Percentiles rank a stretch among this genome's conserved stretches.
Evolutionary conservation across 441 rosid species (phyloP).

Genomic region (Arabidopsis hybrid): DNA sequence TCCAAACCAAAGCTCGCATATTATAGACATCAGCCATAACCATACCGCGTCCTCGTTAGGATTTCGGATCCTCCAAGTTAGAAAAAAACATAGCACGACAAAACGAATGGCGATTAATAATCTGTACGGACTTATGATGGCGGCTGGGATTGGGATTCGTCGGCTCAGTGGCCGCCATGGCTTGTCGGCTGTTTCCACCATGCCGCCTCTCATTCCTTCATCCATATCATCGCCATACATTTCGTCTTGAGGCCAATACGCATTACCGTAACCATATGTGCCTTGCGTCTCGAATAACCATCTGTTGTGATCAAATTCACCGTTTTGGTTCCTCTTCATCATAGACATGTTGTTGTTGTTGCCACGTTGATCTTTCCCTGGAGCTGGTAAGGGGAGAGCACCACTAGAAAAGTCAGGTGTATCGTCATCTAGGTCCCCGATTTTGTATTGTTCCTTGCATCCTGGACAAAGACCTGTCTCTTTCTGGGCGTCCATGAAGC

Average conservation of each 20-base stretch:
- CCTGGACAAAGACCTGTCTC: slow-evolving; percentile 84
- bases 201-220: slow-evolving; percentile 60
- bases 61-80: slow-evolving; percentile 76
- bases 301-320: slow-evolving; percentile 84
- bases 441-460: slow-evolving; percentile 80
- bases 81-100: slow-evolving; percentile 70
- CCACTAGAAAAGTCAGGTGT: slow-evolving; percentile 61
- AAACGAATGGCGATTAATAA: slow-evolving; percentile 61
- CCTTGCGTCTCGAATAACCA: slow-evolving; percentile 92
- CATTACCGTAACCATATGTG: slow-evolving; percentile 89
- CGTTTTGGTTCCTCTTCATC: slow-evolving; percentile 86
- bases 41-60: slow-evolving; percentile 87
- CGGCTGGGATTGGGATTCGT: slow-evolving; percentile 57
- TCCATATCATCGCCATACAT: slow-evolving; percentile 65
- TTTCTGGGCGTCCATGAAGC: slow-evolving; percentile 85
- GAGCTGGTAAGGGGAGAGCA: slow-evolving; percentile 76
- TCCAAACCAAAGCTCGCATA: slow-evolving; percentile 89
- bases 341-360: slow-evolving; percentile 71
- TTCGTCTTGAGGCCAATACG: slow-evolving; percentile 80
- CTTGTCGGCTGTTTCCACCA: slow-evolving; percentile 72
- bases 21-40: slow-evolving; percentile 84
- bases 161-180: slow-evolving; percentile 94
- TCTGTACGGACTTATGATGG: slow-evolving; percentile 87
- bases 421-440: slow-evolving; percentile 77
- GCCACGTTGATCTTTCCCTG: slow-evolving; percentile 49